These are phyloP conservation scores for Klebsormidium nitens DNA, from an alignment of 139 green algal genomes.

Conservation along the genomic window DNA sequence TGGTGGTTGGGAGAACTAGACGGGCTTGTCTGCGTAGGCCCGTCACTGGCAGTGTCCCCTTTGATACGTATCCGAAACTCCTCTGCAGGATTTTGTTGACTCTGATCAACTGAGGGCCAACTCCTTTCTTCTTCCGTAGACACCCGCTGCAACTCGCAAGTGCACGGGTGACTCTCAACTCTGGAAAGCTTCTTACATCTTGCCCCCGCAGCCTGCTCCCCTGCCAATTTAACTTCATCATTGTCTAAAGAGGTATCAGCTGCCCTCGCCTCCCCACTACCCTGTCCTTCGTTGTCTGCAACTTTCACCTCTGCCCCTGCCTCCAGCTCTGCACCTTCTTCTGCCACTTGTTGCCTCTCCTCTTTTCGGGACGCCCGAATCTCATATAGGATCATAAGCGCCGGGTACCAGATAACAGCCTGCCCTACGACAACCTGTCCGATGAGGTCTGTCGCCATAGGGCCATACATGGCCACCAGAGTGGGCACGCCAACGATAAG, in stretches of 20 bases:
- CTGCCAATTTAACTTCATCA: background rate
- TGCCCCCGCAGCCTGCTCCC: background rate
- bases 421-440: conserved; percentile 21
- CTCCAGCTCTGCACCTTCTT: background rate
- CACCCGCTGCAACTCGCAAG: too few species aligned
- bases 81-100: too few species aligned
- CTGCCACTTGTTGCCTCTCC: background rate
- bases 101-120: too few species aligned
- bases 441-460: conserved; percentile 7
- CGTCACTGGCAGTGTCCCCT: too few species aligned
- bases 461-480: conserved; percentile 12
- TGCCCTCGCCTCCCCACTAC: background rate
- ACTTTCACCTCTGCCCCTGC: background rate
- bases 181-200: too few species aligned
- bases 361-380: background rate
- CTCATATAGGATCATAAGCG: background rate
- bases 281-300: background rate
- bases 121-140: too few species aligned
- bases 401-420: background rate
- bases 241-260: background rate
- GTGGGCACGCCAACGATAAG: conserved; percentile 29
- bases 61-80: too few species aligned
- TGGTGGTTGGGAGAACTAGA: too few species aligned
- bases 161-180: too few species aligned
- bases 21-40: too few species aligned